Percentiles rank a stretch among this genome's conserved stretches.
Conservation (phyloP, 108 stramenopile genomes). For the Pseudonitzschia delicatissima region DNA sequence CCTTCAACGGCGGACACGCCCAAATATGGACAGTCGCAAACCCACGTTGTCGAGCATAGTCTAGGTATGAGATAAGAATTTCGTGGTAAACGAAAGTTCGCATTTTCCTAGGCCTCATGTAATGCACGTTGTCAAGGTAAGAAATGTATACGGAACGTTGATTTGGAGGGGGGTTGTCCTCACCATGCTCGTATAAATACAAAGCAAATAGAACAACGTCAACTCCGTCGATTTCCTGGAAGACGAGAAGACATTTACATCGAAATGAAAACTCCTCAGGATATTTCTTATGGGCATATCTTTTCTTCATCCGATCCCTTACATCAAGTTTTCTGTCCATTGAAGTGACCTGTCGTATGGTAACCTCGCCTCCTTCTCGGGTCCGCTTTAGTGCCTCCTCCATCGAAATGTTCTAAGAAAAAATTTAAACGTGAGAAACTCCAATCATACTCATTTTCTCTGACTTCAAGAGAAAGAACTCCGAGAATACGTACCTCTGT, state of each 20-base stretch:
- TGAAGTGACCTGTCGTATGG: constrained; percentile 87
- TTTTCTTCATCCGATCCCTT: constrained; percentile 76
- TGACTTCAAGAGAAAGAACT: neutral
- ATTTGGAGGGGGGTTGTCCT: constrained; percentile 89
- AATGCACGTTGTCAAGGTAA: constrained; percentile 92
- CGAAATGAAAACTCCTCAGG: constrained; percentile 88
- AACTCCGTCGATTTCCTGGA: constrained; percentile 90
- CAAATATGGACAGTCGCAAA: constrained; percentile 95
- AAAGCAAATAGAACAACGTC: constrained; percentile 92
- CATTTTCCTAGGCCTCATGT: constrained; percentile 86
- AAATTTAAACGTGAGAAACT: constrained; percentile 5
- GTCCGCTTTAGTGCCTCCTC: constrained; percentile 65
- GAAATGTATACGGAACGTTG: constrained; percentile 87
- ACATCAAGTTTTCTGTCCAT: constrained; percentile 85
- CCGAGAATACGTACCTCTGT: constrained; percentile 60
- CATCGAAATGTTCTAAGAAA: constrained; percentile 55
- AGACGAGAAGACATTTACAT: constrained; percentile 92
- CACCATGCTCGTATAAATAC: constrained; percentile 89
- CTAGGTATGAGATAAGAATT: constrained; percentile 94
- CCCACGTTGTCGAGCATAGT: constrained; percentile 84
- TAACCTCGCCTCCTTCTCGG: constrained; percentile 57
- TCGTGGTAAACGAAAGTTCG: constrained; percentile 94
- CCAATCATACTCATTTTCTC: neutral
- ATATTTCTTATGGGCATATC: constrained; percentile 90
- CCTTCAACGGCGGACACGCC: constrained; percentile 98